phyloP scores from a whole-genome alignment of 106 monocot genomes.

The Acanthochlamys bracteata region DNA sequence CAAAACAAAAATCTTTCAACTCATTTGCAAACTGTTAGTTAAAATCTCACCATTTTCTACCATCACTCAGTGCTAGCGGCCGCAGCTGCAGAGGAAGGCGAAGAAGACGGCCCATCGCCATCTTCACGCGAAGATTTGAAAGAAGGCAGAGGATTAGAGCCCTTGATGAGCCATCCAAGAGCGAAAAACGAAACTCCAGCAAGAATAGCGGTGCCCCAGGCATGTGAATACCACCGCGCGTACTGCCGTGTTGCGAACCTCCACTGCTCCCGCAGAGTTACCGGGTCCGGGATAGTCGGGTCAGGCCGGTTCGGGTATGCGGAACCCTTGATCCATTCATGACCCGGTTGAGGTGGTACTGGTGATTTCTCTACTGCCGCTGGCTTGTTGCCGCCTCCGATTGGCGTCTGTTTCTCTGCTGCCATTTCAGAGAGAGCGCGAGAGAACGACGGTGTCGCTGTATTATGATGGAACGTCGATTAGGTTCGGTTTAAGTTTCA shows the following conservation, averaged over 20 bases:
- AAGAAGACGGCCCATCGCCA: too few relatives aligned
- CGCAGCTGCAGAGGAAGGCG: background rate
- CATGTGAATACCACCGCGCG: slow-evolving; percentile 80
- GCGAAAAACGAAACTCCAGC: slow-evolving; percentile 85
- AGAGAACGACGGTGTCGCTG: too few relatives aligned
- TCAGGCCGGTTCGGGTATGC: slow-evolving; percentile 83
- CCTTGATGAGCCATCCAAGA: slow-evolving; percentile 94
- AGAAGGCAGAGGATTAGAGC: slow-evolving; percentile 80
- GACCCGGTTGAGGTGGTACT: slow-evolving; percentile 3
- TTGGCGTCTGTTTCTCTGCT: too few relatives aligned
- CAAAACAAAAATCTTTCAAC: too few relatives aligned
- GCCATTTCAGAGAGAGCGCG: too few relatives aligned
- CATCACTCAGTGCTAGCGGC: background rate
- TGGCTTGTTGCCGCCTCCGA: too few relatives aligned
- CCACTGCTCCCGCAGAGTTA: slow-evolving; percentile 92
- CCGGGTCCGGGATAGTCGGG: slow-evolving; percentile 55
- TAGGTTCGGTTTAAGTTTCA: too few relatives aligned
- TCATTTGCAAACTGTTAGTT: too few relatives aligned
- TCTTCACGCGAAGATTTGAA: background rate
- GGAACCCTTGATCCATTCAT: slow-evolving; percentile 1
- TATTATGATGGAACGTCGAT: too few relatives aligned
- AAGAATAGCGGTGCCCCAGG: slow-evolving; percentile 97
- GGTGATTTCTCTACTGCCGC: background rate
- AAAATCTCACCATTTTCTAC: too few relatives aligned
- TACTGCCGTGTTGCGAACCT: slow-evolving; percentile 78